Base-by-base conservation (phyloP, 2,329 filamentous ascomycete genomes). In the Aspergillus caelatus region DNA sequence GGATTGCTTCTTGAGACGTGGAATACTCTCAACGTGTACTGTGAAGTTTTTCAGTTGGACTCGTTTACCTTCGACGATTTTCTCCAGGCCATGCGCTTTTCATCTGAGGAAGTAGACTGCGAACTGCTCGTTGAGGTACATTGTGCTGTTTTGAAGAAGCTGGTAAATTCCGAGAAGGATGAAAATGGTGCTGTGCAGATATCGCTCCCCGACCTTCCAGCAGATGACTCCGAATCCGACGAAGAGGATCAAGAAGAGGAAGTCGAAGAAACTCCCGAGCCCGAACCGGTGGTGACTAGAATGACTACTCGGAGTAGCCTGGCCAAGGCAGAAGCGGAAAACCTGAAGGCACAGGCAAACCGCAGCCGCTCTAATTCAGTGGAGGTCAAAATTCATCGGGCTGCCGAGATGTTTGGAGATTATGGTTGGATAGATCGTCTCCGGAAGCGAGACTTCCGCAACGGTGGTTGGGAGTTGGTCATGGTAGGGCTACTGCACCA, bases 11-110 rank as follows among this genome's bases (percentile, higher is more conserved):
- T 99, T 28, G 94, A 97, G 78, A 92, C 92, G 0, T 99, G 95
- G 95, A 93, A 97, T 71, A 97, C 94, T 0, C 84, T 99, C 39
- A 99, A 97, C 72, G 94, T 99, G n/a, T 97, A 97, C 75, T 96
- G 93, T 74, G 93, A 97, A 72, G 90, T 97, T 21, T 96, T 96
- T 74, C 88, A 92, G 72, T 84, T 99, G 30, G 95, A 99, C 77
- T 98, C 94, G 0, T 99, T 99, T 74, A 98, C 94, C 0, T 96
- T 98, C 72, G 95, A 99, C 75, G 95, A 99, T 76, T 98, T 94
- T 72, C 85, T 97, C 5, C 91, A 98, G 75, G 91, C 94, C 0
- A 89, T 99, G 84, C 86, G 89, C 56, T 90, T 94, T 62, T 86
- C 91, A 0, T 93, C 89, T 0, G 86, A 89, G 39, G 88, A 92